These are phyloP conservation scores for Durusdinium trenchii DNA, from an alignment of 73 alveolate genomes.

Conservation along the genomic window DNA sequence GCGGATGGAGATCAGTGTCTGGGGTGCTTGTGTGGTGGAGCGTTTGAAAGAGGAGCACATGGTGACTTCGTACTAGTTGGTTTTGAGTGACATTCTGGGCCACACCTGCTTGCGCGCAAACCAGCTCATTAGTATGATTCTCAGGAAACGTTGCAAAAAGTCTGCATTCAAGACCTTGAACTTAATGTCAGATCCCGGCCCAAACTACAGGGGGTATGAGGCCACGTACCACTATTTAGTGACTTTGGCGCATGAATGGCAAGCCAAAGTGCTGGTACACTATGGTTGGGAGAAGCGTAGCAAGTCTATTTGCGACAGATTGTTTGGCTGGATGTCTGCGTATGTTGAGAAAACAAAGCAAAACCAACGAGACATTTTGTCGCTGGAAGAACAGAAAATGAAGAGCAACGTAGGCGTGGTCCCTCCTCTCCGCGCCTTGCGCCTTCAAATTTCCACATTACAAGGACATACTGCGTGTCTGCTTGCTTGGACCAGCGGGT, in stretches of 20 bases:
- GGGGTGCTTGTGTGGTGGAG: conserved; percentile 33
- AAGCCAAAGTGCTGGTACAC: not conserved
- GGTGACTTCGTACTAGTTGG: no score
- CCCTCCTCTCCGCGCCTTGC: no score
- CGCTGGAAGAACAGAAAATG: not conserved
- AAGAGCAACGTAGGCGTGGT: no score
- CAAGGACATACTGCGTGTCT: conserved; percentile 6
- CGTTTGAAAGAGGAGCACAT: no score
- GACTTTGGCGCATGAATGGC: not conserved
- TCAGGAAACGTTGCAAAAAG: not conserved
- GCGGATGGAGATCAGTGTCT: not conserved
- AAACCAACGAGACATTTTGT: not conserved
- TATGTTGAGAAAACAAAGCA: not conserved
- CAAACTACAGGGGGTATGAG: conserved; percentile 13
- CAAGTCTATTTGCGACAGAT: conserved; percentile 3
- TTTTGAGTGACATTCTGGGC: conserved; percentile 32
- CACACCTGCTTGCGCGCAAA: not conserved
- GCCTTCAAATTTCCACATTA: not conserved
- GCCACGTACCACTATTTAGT: not conserved
- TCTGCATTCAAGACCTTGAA: not conserved
- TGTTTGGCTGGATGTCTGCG: conserved; percentile 3
- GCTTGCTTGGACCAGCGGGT: not conserved
- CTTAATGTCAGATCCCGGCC: conserved; percentile 16
- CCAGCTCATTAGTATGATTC: not conserved
- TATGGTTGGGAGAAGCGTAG: not conserved